Evolutionary conservation across 139 green algal genomes (phyloP), one percentile per base, ranked within the genome.

Genomic region (Raphidocelis subcapitata): DNA sequence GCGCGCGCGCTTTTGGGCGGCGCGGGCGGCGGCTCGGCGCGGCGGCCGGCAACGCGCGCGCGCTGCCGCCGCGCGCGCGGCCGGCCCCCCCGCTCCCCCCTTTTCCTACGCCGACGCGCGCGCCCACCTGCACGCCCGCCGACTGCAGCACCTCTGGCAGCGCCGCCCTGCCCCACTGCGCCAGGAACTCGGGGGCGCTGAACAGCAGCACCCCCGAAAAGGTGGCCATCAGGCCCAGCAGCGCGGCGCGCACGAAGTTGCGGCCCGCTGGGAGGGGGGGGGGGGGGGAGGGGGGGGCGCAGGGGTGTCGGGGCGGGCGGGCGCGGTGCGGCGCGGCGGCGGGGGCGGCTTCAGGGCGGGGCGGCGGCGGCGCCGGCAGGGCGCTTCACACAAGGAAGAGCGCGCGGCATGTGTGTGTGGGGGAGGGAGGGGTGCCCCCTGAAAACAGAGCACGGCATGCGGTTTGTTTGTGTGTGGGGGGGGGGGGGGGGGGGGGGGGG

Each of bases 171-270:
- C 64, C 75, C 26, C 81, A 52, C 31, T 67, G 26, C 31, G 71
- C 37, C 20, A 82, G n/a, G 26, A 69, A 62, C 73, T 89, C 84
- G 29, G 84, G 84, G 5, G 63, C 49, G n/a, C 61, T 78, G 65
- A 78, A 82, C 15, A 85, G 16, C 49, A 86, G 36, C 35, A 84
- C 76, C n/a, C 84, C 84, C 3, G 49, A 32, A 46, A 85, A 81
- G 21, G 84, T 89, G 31, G 84, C 84, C 2, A 81, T n/a, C 23
- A 86, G 28, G 56, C 75, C 84, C 65, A 89, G 66, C 56, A 89
- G 75, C 12, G 73, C 78, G 60, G 80, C 84, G 31, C 84, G 75
- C n/a, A 84, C 65, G 57, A 89, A 86, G 79, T 89, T 89, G 32
- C 69, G 61, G n/a, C 80, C 78, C 5, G 80, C 75, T 87, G 81